These are phyloP conservation scores for Podosphaera aphanis DNA, from an alignment of 2,329 filamentous ascomycete genomes.

Conservation along the genomic window DNA sequence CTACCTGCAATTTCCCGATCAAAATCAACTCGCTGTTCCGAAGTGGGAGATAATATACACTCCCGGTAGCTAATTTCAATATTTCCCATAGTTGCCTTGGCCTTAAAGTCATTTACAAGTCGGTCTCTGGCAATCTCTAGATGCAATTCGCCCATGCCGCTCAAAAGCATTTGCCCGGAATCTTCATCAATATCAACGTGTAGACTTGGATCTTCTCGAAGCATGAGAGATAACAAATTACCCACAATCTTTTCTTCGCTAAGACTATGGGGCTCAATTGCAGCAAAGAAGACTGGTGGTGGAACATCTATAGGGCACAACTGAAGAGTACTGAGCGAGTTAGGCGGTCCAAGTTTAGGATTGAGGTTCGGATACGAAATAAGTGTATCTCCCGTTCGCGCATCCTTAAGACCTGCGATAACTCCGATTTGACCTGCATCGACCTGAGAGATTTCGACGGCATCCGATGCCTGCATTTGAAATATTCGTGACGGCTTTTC, in stretches of 20 bases:
- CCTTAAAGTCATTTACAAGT: slow-evolving; percentile 72
- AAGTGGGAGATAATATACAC: slow-evolving; percentile 36
- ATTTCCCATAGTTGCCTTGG: slow-evolving; percentile 59
- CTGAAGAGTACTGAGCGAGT: slow-evolving; percentile 50
- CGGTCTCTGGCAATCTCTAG: slow-evolving; percentile 80
- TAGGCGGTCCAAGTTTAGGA: slow-evolving; percentile 37
- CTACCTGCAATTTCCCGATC: slow-evolving; percentile 66
- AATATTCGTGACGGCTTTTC: slow-evolving; percentile 63
- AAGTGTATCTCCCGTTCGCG: slow-evolving; percentile 84
- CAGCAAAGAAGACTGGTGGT: slow-evolving; percentile 89
- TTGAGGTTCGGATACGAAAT: slow-evolving; percentile 45
- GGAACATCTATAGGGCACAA: slow-evolving; percentile 74
- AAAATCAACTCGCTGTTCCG: slow-evolving; percentile 36
- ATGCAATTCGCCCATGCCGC: slow-evolving; percentile 91
- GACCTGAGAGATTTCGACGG: slow-evolving; percentile 62
- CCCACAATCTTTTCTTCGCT: slow-evolving; percentile 62
- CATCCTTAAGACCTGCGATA: slow-evolving; percentile 67
- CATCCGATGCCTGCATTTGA: slow-evolving; percentile 74
- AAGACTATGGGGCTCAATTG: slow-evolving; percentile 59
- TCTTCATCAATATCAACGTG: slow-evolving; percentile 69
- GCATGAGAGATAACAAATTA: slow-evolving; percentile 49
- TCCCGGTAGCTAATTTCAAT: slow-evolving; percentile 95
- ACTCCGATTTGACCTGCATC: slow-evolving; percentile 81
- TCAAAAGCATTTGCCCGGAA: slow-evolving; percentile 76
- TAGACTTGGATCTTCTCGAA: slow-evolving; percentile 81